Evolutionary conservation across 2,329 filamentous ascomycete genomes (phyloP), one percentile per base, ranked within the genome.

Genomic region (Neopestalotiopsis rosae): DNA sequence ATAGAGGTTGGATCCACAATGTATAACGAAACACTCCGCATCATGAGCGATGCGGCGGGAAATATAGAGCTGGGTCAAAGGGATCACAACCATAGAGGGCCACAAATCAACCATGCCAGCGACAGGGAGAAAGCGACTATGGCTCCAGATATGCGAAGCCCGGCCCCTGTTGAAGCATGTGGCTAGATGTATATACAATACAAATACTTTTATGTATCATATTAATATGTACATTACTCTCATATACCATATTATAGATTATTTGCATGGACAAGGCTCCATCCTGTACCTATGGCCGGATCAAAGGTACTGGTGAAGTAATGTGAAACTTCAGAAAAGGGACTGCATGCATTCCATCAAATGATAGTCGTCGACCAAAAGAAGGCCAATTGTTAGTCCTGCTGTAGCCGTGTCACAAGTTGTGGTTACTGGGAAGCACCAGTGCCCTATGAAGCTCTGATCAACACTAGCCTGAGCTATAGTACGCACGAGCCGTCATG

Each of bases 11-110:
- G 72, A 20, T 65, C 68, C 6, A 66, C 56, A n/a, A 75, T 78
- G 45, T 72, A 71, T 5, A 34, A 71, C 10, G 72, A 76, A 69
- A 72, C 73, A 10, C 68, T 78, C 17, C 70, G 68, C 28, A 77
- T 79, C 45, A 72, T 78, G 66, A 67, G 72, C 3, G 70, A 75
- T 32, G 77, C 76, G 34, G 65, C 61, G 17, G 66, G 30, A n/a
- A n/a, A 34, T n/a, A 24, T 61, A 24, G 59, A 56, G 9, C 12
- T 12, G n/a, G 59, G 38, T n/a, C 6, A 24, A 14, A 20, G 17
- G 9, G 32, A 67, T 9, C 12, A 62, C 34, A 9, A 20, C 10
- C 20, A 61, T 12, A 64, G 38, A 63, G 65, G 32, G 17, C 17
- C n/a, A 58, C 9, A 67, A 28, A 38, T n/a, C 28, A 59, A 56